Percentiles rank a stretch among this genome's conserved stretches.
phyloP scores from a whole-genome alignment of 2,329 filamentous ascomycete genomes.

The Grosmannia serpens region DNA sequence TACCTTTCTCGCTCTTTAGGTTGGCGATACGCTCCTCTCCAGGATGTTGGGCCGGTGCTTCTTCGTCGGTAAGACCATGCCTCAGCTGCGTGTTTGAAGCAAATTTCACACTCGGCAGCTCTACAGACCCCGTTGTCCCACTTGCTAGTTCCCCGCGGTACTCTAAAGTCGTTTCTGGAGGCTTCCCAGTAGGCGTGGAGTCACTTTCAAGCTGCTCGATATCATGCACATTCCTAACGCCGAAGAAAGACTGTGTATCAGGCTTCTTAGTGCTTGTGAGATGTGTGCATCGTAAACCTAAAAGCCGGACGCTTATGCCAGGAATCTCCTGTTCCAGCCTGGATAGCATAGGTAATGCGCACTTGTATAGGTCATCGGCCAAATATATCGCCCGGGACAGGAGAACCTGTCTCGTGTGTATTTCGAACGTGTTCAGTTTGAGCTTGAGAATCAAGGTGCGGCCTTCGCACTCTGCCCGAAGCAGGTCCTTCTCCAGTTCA shows the following conservation, averaged over 20 bases:
- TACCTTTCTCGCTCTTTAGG: background rate
- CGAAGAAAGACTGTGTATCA: slow-evolving; percentile 70
- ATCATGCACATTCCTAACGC: slow-evolving; percentile 32
- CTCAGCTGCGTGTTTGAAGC: background rate
- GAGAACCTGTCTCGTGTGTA: slow-evolving; percentile 71
- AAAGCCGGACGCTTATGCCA: slow-evolving; percentile 65
- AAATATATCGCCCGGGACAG: slow-evolving; percentile 59
- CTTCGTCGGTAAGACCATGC: background rate
- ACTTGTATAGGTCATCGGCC: slow-evolving; percentile 75
- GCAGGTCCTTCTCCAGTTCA: slow-evolving; percentile 78
- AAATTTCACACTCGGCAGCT: background rate
- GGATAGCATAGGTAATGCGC: slow-evolving; percentile 66
- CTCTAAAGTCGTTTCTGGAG: background rate
- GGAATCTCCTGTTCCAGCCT: slow-evolving; percentile 80
- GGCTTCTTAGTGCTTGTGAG: slow-evolving; percentile 76
- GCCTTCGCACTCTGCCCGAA: slow-evolving; percentile 70
- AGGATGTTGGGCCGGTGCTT: no score
- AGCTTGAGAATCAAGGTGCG: slow-evolving; percentile 87
- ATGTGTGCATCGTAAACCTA: slow-evolving; percentile 83
- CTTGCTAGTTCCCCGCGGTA: background rate
- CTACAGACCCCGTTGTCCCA: background rate
- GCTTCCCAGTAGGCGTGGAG: background rate
- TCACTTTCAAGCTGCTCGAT: slow-evolving; percentile 11
- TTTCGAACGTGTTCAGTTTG: slow-evolving; percentile 89
- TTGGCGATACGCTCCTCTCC: background rate